phyloP scores from a whole-genome alignment of 192 early-diverging fungal genomes.

The Coemansia sp. region DNA sequence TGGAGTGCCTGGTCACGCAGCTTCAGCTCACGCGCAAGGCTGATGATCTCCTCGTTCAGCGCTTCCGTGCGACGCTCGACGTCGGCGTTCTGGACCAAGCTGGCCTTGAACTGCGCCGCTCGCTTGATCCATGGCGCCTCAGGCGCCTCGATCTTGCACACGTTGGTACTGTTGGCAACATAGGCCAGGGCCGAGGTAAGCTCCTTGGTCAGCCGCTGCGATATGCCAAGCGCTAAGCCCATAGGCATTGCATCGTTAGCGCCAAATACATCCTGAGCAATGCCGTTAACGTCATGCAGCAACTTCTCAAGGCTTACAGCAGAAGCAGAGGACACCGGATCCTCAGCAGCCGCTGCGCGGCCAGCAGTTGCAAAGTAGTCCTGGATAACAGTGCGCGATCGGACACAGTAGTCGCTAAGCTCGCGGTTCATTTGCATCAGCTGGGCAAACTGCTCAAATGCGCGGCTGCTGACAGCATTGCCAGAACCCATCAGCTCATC shows the following conservation, averaged over 20 bases:
- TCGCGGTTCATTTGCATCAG: slow-evolving; percentile 15
- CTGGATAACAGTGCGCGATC: slow-evolving; percentile 20
- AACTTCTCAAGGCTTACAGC: slow-evolving; percentile 6
- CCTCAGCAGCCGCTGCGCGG: slow-evolving; percentile 3
- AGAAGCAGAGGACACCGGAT: not conserved
- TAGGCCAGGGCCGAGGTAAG: slow-evolving; percentile 17
- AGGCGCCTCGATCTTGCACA: not conserved
- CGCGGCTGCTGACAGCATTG: slow-evolving; percentile 1
- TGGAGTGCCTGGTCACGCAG: slow-evolving; percentile 79
- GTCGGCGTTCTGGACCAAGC: slow-evolving; percentile 78
- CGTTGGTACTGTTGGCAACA: slow-evolving; percentile 11
- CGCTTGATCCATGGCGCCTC: slow-evolving; percentile 79
- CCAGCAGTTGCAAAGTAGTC: slow-evolving; percentile 12
- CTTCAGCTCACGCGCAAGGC: slow-evolving; percentile 76
- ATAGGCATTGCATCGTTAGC: slow-evolving; percentile 17
- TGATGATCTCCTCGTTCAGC: slow-evolving; percentile 75
- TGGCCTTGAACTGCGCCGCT: slow-evolving; percentile 77
- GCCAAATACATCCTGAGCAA: slow-evolving; percentile 46
- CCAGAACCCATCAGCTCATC: slow-evolving; percentile 54
- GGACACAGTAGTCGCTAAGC: slow-evolving; percentile 22
- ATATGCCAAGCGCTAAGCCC: slow-evolving; percentile 18
- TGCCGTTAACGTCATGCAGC: slow-evolving; percentile 17
- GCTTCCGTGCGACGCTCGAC: slow-evolving; percentile 74
- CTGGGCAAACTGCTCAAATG: slow-evolving; percentile 13
- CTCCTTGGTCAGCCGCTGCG: slow-evolving; percentile 27